Evolutionary conservation across 805 yeast genomes (phyloP).

Genomic region (Candida andamanensis): DNA sequence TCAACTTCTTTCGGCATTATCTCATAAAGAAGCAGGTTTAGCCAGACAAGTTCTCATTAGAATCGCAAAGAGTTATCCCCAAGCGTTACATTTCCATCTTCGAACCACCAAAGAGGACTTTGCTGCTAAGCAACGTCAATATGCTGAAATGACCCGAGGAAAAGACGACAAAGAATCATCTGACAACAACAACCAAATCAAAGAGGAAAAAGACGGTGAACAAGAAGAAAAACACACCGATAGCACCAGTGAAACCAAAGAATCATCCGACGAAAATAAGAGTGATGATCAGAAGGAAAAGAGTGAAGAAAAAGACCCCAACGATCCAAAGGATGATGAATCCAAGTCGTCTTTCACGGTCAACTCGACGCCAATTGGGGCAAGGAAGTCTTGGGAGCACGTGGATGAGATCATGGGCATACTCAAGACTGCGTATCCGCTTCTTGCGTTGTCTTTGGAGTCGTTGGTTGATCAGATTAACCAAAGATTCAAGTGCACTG

Average conservation of each 20-base stretch:
- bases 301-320: constrained; percentile 4
- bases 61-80: constrained; percentile 96
- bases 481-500: constrained; percentile 86
- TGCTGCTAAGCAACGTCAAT: constrained; percentile 79
- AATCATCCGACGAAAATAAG: constrained; percentile 2
- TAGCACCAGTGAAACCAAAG: constrained; percentile 1
- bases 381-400: constrained; percentile 86
- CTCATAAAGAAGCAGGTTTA: constrained; percentile 85
- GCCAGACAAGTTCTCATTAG: constrained; percentile 84
- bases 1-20: constrained; percentile 80
- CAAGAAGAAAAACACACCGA: constrained; percentile 2
- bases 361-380: constrained; percentile 4
- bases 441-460: constrained; percentile 86
- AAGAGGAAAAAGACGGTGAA: constrained; percentile 5
- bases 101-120: constrained; percentile 94
- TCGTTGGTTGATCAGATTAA: constrained; percentile 93
- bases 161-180: constrained; percentile 6
- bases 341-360: constrained; percentile 5
- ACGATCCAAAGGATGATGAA: constrained; percentile 3
- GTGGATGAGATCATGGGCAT: constrained; percentile 91
- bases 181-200: constrained; percentile 2
- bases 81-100: constrained; percentile 92
- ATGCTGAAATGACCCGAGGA: constrained; percentile 31
- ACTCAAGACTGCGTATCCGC: constrained; percentile 92
- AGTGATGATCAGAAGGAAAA: constrained; percentile 6